Evolutionary conservation across 1,284 basidiomycete species (phyloP), one percentile per base, ranked within the genome.

Genomic region (Moniliophthora roreri): DNA sequence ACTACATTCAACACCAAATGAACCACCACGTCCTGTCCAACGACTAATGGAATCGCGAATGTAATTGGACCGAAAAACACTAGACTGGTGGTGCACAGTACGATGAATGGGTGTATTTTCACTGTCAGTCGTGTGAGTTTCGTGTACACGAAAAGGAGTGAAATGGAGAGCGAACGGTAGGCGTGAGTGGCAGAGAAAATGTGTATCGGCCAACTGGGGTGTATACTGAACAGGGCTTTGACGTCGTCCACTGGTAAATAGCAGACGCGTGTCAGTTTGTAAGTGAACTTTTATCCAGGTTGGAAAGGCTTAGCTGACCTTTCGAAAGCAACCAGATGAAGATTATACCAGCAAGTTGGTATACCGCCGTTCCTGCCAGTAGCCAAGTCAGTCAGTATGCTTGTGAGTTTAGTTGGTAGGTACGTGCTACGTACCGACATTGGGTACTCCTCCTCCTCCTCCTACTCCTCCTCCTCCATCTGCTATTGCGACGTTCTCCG

Each of bases 11-110:
- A 66, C 11, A 69, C 47, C 35, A 67, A 26, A 16, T 69, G 58
- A 16, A 74, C 63, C 36, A 62, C 46, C 8, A 72, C 52, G 51
- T 76, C 74, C 42, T 74, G 68, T 1, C 70, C 34, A 10, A 74
- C 53, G 1, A 75, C 65, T 36, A 70, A 60, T 1, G 74, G 74
- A 1, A 73, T 39, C 6, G 74, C 67, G 47, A 72, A 28, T 24
- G 68, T 67, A 44, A 76, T 73, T 23, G 74, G 74, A 6, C 74
- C 74, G 24, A 75, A 71, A 57, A 76, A 76, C 47, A 74, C 65
- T 6, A 69, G 61, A 59, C 68, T 66, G 26, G 65, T 64, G n/a
- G 66, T 51, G 54, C 68, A 55, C 52, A 72, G 66, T 11, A 60
- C 55, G 9, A 60, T 10, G 21, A 51, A 51, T 36, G 53, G 45